Conservation (phyloP, 495 filamentous ascomycete genomes). For the Staphylotrichum longicolle region DNA sequence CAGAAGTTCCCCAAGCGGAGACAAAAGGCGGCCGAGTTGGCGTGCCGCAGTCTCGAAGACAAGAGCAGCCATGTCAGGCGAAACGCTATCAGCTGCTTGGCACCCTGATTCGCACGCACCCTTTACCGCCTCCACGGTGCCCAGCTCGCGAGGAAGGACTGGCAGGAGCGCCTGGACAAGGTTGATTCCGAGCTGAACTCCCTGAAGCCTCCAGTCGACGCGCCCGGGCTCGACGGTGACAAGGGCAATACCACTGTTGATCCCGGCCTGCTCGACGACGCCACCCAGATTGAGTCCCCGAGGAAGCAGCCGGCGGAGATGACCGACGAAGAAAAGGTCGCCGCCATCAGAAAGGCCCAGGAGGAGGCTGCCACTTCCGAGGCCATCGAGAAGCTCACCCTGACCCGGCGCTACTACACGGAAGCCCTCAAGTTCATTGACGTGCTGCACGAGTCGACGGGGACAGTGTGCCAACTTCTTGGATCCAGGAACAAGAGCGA, state of each 20-base stretch:
- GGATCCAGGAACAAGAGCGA: constrained; percentile 95
- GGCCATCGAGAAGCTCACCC: constrained; percentile 75
- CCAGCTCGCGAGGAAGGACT: constrained; percentile 77
- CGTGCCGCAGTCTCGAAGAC: constrained; percentile 85
- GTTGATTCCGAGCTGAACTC: constrained; percentile 79
- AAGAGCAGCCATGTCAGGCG: constrained; percentile 96
- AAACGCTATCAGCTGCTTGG: constrained; percentile 89
- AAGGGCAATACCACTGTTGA: constrained; percentile 62
- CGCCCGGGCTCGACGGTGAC: constrained; percentile 68
- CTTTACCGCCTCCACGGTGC: constrained; percentile 91
- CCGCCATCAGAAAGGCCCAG: constrained; percentile 63
- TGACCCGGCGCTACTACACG: constrained; percentile 84
- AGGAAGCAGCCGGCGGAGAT: constrained; percentile 54
- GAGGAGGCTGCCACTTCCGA: constrained; percentile 70
- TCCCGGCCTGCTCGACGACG: constrained; percentile 78
- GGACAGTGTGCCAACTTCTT: constrained; percentile 77
- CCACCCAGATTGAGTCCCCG: constrained; percentile 71
- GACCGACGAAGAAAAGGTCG: constrained; percentile 56
- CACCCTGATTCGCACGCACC: constrained; percentile 85
- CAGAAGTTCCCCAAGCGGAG: constrained; percentile 92
- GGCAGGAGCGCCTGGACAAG: constrained; percentile 72
- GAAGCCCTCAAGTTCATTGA: constrained; percentile 95
- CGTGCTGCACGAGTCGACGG: constrained; percentile 79
- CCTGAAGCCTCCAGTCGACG: constrained; percentile 73
- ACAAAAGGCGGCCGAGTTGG: constrained; percentile 80